phyloP scores from a whole-genome alignment of 202 grass and related monocot species.

The Alloteropsis angusta region DNA sequence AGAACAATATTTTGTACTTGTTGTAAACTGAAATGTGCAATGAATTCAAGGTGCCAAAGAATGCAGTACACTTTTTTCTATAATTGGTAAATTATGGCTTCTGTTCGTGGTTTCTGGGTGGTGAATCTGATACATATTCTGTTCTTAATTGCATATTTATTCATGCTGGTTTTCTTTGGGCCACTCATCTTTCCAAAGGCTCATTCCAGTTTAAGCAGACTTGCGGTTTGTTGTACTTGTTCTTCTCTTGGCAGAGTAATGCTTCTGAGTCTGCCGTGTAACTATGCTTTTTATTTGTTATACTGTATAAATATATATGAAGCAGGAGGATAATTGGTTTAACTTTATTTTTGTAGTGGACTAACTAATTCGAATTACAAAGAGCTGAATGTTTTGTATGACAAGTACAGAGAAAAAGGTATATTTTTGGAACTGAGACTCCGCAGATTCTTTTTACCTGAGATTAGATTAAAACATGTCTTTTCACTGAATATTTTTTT shows the following conservation, averaged over 20 bases:
- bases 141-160: not conserved
- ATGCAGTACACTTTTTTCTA: not conserved
- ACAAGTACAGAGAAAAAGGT: constrained; percentile 53
- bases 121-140: not conserved
- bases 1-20: not conserved
- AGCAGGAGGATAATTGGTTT: not conserved
- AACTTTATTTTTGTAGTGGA: constrained; percentile 31
- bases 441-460: not conserved
- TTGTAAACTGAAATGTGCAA: not conserved
- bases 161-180: not conserved
- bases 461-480: not conserved
- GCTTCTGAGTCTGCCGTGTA: not conserved
- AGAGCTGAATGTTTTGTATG: constrained; percentile 59
- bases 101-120: not conserved
- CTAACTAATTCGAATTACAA: constrained; percentile 58
- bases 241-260: not conserved
- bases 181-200: not conserved
- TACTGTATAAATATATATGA: not conserved
- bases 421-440: not conserved
- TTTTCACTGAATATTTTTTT: not conserved
- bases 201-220: not conserved
- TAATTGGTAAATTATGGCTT: not conserved
- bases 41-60: not conserved
- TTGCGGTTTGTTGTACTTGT: not conserved
- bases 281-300: not conserved